Evolutionary conservation across 2,329 filamentous ascomycete species (phyloP), one percentile per base, ranked within the genome.

Genomic region (Phialemonium atrogriseum): DNA sequence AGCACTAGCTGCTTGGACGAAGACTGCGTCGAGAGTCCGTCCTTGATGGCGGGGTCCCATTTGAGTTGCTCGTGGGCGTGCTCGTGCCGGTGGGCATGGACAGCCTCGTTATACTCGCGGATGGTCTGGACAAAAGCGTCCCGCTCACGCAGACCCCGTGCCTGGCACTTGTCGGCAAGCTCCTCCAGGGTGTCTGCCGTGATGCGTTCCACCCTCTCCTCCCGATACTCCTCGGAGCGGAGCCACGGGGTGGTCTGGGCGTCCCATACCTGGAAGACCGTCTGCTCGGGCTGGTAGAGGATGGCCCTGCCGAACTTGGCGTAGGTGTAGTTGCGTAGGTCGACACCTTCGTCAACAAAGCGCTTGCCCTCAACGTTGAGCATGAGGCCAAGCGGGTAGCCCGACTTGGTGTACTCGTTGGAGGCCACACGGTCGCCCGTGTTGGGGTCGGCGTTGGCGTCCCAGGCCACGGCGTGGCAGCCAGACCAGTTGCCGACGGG

Each of bases 371-470:
- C 45, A 0, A 51, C 49, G 42, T 83, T 82, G 11, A 82, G 35
- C 68, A 80, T 81, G 10, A 82, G 41, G 0, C 77, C 78, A 0
- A 82, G 57, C 0, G 78, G 77, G 41, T 82, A 82, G 1, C 77
- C 78, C 11, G 71, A 78, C 46, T 83, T 83, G 6, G 77, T 83
- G 45, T 69, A 80, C 48, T 80, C 68, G 43, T 83, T 82, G 4
- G 77, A 76, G 3, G 72, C 53, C n/a, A 54, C 77, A 1, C 72
- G 62, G 41, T 80, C 69, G 4, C 77, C 77, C 0, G 56, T 55
- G 38, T 73, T 48, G 0, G 64, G 49, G 0, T 68, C 62, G 1
- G 77, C 68, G 44, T 79, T 68, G 2, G 73, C 73, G 44, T 83
- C 77, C 77, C 78, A 82, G 5, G 68, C 68, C 0, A 72, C 70